phyloP scores from a whole-genome alignment of 768 basidiomycete species.

The Leccinum olivaceopallidum region DNA sequence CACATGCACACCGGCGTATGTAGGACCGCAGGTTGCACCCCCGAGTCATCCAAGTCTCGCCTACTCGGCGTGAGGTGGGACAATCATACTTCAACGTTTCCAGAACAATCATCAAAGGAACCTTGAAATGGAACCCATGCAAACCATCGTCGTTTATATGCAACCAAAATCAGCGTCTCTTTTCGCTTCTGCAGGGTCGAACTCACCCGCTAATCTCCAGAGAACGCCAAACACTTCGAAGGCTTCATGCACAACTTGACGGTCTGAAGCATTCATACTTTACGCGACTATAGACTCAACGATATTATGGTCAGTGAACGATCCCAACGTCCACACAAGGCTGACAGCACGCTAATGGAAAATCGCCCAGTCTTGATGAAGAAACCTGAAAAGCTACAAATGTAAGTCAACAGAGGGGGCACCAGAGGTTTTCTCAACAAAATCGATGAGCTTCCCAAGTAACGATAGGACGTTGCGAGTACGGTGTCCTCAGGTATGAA shows the following conservation, averaged over 20 bases:
- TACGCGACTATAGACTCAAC: conserved; percentile 82
- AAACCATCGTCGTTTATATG: conserved; percentile 70
- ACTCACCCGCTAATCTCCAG: conserved; percentile 84
- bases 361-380: conserved; percentile 60
- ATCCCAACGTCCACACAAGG: conserved; percentile 81
- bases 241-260: conserved; percentile 48
- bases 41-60: conserved; percentile 90
- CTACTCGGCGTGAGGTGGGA: conserved; percentile 70
- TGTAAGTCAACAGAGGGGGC: conserved; percentile 21
- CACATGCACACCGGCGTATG: conserved; percentile 56
- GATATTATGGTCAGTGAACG: conserved; percentile 48
- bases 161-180: conserved; percentile 9
- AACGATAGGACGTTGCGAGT: conserved; percentile 51
- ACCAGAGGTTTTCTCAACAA: conserved; percentile 37
- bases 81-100: conserved; percentile 80
- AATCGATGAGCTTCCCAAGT: conserved; percentile 48
- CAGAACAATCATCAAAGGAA: conserved; percentile 85
- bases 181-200: neutral
- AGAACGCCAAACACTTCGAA: conserved; percentile 91
- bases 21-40: conserved; percentile 89
- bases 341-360: conserved; percentile 82
- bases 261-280: conserved; percentile 59
- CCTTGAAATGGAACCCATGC: conserved; percentile 81
- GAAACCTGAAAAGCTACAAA: conserved; percentile 67
- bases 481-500: conserved; percentile 45